Percentiles rank a stretch among this genome's conserved stretches.
Evolutionary conservation across 345 rosid species (phyloP).

Genomic region (Ceriops zippeliana): DNA sequence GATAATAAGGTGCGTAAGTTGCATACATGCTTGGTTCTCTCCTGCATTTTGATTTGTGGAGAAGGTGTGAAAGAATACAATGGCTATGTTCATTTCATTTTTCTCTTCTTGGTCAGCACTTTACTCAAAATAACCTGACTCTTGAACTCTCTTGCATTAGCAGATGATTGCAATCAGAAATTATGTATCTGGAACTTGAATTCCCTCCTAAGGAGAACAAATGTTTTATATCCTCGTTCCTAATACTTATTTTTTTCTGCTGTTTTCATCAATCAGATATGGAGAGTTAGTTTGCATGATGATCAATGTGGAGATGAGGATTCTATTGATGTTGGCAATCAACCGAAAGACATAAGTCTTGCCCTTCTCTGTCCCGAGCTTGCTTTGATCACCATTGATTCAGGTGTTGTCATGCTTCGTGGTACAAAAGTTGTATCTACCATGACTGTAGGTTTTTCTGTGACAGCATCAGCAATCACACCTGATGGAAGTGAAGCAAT

Average conservation of each 20-base stretch:
- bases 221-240: not conserved
- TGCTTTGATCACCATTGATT: slow-evolving; percentile 62
- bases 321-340: slow-evolving; percentile 66
- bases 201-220: not conserved
- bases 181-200: too few species aligned
- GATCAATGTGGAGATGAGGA: slow-evolving; percentile 69
- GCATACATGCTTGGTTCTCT: not conserved
- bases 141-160: too few species aligned
- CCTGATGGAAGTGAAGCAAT: slow-evolving; percentile 94
- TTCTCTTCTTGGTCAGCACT: not conserved
- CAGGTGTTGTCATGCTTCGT: slow-evolving; percentile 74
- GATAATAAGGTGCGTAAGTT: slow-evolving; percentile 68
- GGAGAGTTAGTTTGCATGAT: slow-evolving; percentile 65
- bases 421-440: slow-evolving; percentile 67
- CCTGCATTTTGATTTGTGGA: not conserved
- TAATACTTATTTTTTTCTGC: slow-evolving; percentile 7
- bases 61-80: not conserved
- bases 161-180: too few species aligned
- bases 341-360: slow-evolving; percentile 85
- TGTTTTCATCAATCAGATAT: slow-evolving; percentile 41
- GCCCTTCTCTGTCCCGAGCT: slow-evolving; percentile 66
- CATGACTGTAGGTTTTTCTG: slow-evolving; percentile 66
- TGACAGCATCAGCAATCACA: slow-evolving; percentile 72
- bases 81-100: not conserved
- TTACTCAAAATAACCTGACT: not conserved